phyloP scores from a whole-genome alignment of 768 basidiomycete genomes.

The Cantharellus cinnabarinus region DNA sequence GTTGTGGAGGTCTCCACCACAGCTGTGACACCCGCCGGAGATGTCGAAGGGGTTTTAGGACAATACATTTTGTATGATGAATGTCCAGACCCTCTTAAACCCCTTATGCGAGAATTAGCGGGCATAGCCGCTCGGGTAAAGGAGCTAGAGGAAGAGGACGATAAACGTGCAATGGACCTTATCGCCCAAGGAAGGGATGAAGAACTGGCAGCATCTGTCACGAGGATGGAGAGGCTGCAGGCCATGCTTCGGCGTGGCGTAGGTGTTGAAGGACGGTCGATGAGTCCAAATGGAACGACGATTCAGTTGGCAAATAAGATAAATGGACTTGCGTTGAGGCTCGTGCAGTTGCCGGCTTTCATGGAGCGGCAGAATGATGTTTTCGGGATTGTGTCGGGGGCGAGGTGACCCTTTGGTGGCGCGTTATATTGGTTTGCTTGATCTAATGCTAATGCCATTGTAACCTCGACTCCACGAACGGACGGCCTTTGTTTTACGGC shows the following conservation, averaged over 20 bases:
- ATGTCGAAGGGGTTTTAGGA: constrained; percentile 37
- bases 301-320: constrained; percentile 59
- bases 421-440: neutral
- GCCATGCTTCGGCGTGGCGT: constrained; percentile 35
- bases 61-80: constrained; percentile 32
- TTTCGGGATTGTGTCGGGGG: constrained; percentile 11
- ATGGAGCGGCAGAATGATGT: constrained; percentile 16
- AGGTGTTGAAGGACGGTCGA: constrained; percentile 16
- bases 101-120: constrained; percentile 49
- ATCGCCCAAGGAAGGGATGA: constrained; percentile 12
- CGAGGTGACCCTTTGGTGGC: neutral
- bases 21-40: constrained; percentile 28
- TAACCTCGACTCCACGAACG: no score
- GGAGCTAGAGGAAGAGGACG: constrained; percentile 35
- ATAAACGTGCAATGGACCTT: constrained; percentile 25
- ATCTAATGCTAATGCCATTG: no score
- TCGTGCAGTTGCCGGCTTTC: constrained; percentile 54
- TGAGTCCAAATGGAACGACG: constrained; percentile 40
- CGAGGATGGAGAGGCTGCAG: constrained; percentile 39
- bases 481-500: no score
- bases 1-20: constrained; percentile 43
- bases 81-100: constrained; percentile 41
- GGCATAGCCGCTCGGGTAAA: constrained; percentile 32
- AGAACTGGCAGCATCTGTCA: constrained; percentile 19
- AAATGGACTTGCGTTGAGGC: constrained; percentile 47